These are phyloP conservation scores for Astrothelium subdiscretum DNA, from an alignment of 495 filamentous ascomycete species.

Conservation along the genomic window DNA sequence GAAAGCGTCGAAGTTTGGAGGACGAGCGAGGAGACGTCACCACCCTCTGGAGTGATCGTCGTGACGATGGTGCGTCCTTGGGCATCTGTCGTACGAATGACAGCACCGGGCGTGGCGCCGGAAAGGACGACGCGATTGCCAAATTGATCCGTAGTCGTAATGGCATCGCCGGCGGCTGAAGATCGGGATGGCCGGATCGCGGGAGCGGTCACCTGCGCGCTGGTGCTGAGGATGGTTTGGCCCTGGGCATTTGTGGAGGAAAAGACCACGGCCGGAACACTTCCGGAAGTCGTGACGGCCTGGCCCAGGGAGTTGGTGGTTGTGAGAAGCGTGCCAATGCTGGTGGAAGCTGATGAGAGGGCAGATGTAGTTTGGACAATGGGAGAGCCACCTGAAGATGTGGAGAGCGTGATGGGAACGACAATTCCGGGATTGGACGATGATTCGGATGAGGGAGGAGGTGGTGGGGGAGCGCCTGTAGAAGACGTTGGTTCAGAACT, in stretches of 20 bases:
- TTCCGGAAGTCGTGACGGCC: constrained; percentile 19
- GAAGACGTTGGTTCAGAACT: not conserved
- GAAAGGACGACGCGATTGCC: constrained; percentile 17
- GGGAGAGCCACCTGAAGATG: constrained; percentile 10
- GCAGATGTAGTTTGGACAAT: constrained; percentile 13
- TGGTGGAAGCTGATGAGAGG: constrained; percentile 14
- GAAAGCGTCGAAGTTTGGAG: constrained; percentile 23
- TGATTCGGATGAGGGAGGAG: constrained; percentile 15
- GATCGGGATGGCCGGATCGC: not conserved
- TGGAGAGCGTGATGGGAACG: constrained; percentile 10
- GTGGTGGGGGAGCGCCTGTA: constrained; percentile 35
- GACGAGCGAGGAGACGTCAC: constrained; percentile 20
- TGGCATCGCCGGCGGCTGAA: not conserved
- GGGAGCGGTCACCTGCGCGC: not conserved
- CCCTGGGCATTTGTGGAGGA: constrained; percentile 16
- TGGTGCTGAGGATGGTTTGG: constrained; percentile 10
- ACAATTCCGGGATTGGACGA: constrained; percentile 13
- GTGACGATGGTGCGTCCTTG: constrained; percentile 24
- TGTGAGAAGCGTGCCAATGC: constrained; percentile 21
- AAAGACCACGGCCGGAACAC: constrained; percentile 19
- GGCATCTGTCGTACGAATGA: constrained; percentile 26
- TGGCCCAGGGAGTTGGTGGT: constrained; percentile 25
- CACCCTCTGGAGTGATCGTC: constrained; percentile 27
- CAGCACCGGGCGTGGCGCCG: constrained; percentile 15
- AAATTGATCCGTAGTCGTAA: constrained; percentile 19